Conservation (phyloP, 176 grass and related monocot species). For the Cenchrus purpureus region DNA sequence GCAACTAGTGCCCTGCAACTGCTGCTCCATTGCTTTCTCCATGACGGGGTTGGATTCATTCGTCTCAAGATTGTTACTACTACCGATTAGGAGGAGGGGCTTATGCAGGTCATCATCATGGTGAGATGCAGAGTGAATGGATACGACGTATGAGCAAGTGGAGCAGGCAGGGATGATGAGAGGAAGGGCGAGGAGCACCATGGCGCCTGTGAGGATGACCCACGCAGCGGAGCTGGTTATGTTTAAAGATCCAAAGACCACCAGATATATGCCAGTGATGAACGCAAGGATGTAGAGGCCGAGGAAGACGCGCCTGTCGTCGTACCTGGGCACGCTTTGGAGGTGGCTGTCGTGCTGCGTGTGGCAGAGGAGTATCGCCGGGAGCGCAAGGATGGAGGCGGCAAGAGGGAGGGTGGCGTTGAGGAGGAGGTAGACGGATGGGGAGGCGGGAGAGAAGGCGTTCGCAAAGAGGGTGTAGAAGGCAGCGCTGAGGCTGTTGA, state of each 20-base stretch:
- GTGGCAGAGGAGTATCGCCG: conserved; percentile 60
- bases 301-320: conserved; percentile 68
- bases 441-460: conserved; percentile 47
- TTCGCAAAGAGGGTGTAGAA: conserved; percentile 73
- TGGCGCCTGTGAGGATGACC: conserved; percentile 63
- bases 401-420: conserved; percentile 70
- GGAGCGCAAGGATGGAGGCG: conserved; percentile 60
- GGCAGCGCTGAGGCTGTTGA: conserved; percentile 85
- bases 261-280: conserved; percentile 73
- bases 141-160: conserved; percentile 21
- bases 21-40: conserved; percentile 17
- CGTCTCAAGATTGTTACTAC: background rate
- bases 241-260: conserved; percentile 68
- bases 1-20: conserved; percentile 35
- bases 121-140: conserved; percentile 25
- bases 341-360: conserved; percentile 41
- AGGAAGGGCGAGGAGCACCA: conserved; percentile 71
- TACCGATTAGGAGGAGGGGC: conserved; percentile 27
- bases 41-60: background rate
- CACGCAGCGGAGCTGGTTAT: conserved; percentile 41
- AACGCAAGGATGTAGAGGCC: conserved; percentile 74
- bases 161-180: conserved; percentile 65
- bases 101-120: conserved; percentile 40
- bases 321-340: conserved; percentile 38
- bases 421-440: conserved; percentile 79